Evolutionary conservation across 2,329 filamentous ascomycete genomes (phyloP).

Genomic region (Stagonosporopsis tanaceti): DNA sequence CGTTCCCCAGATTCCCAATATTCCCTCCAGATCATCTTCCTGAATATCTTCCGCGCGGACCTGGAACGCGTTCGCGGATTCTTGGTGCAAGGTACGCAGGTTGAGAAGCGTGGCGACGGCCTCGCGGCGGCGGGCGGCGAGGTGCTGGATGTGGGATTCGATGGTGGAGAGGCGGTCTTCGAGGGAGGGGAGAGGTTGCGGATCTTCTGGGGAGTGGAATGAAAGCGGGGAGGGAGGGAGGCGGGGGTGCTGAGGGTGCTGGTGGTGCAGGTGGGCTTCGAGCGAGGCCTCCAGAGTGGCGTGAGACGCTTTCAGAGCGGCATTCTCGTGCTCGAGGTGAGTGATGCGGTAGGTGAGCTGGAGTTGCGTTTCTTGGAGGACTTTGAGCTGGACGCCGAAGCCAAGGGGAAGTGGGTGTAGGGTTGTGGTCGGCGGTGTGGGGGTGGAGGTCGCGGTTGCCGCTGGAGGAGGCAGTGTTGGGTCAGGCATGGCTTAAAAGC

Average conservation of each 20-base stretch:
- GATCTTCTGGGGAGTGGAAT: background rate
- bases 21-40: constrained; percentile 30
- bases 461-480: background rate
- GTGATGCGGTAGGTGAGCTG: constrained; percentile 18
- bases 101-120: constrained; percentile 27
- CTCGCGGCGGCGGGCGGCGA: constrained; percentile 25
- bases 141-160: constrained; percentile 18
- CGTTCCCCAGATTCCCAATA: constrained; percentile 23
- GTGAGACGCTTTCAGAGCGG: constrained; percentile 13
- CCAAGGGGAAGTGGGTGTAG: constrained; percentile 20
- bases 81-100: constrained; percentile 28
- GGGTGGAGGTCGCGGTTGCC: background rate
- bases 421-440: background rate
- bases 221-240: background rate
- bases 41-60: constrained; percentile 26
- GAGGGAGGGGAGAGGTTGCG: background rate
- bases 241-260: background rate
- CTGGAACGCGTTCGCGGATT: constrained; percentile 29
- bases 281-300: constrained; percentile 9
- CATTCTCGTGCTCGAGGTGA: constrained; percentile 23
- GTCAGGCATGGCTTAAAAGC: background rate
- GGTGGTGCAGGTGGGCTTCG: background rate
- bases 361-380: constrained; percentile 21
- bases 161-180: constrained; percentile 19
- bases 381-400: constrained; percentile 25